phyloP scores from a whole-genome alignment of 2,329 filamentous ascomycete genomes.

The Cordyceps cicadae region DNA sequence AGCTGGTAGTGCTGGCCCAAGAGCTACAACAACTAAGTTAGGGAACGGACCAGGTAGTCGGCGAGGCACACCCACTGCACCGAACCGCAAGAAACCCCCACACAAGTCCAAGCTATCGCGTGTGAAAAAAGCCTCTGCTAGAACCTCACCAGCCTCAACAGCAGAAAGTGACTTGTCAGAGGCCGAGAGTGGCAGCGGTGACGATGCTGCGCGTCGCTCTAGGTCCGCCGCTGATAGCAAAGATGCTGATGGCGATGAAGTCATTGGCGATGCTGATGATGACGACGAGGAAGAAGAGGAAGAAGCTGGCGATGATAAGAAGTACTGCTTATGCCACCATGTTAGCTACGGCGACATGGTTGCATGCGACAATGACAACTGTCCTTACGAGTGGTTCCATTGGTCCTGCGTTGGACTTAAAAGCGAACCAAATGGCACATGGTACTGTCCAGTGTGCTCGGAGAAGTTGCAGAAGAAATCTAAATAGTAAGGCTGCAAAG shows the following conservation, averaged over 20 bases:
- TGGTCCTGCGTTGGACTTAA: conserved; percentile 66
- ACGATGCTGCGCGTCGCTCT: conserved; percentile 33
- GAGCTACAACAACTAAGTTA: conserved; percentile 40
- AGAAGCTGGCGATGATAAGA: conserved; percentile 67
- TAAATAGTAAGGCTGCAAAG: neutral
- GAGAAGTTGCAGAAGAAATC: conserved; percentile 41
- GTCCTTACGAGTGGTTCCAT: conserved; percentile 81
- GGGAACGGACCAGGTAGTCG: conserved; percentile 31
- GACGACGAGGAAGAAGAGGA: conserved; percentile 62
- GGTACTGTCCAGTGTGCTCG: conserved; percentile 58
- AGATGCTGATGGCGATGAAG: conserved; percentile 42
- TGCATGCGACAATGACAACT: conserved; percentile 76
- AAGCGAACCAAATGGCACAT: conserved; percentile 58
- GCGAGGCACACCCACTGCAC: conserved; percentile 39
- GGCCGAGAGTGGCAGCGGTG: conserved; percentile 47
- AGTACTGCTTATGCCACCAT: conserved; percentile 77
- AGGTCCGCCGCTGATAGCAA: conserved; percentile 27
- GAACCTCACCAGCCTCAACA: conserved; percentile 55
- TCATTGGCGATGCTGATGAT: conserved; percentile 45
- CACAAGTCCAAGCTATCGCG: conserved; percentile 55
- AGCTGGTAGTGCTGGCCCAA: conserved; percentile 54
- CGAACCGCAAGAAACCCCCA: conserved; percentile 40
- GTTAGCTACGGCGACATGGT: conserved; percentile 86
- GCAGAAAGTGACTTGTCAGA: conserved; percentile 59
- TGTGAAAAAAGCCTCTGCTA: conserved; percentile 49